Evolutionary conservation across 2,329 filamentous ascomycete genomes (phyloP), one percentile per base, ranked within the genome.

Genomic region (Sphaerulina populicola): DNA sequence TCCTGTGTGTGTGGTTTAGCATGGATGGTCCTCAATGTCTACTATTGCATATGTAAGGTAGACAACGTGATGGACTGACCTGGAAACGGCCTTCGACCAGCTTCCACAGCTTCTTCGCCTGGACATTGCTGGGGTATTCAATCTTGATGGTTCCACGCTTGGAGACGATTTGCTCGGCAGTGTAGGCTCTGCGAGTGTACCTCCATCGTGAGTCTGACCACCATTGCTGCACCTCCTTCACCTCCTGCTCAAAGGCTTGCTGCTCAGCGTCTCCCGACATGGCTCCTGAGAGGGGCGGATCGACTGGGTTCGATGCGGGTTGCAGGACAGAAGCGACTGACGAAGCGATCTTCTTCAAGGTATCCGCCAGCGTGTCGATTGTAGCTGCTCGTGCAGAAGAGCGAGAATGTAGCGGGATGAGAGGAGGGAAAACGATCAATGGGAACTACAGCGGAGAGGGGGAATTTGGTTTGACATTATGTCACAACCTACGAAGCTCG

Each of bases 81-180:
- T 86, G 76, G 77, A 93, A 98, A 60, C 89, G 84, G 35, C 77
- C 73, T 74, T 98, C 93, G 33, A 98, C 76, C 56, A 90, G 90
- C 37, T 78, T 78, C 90, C 90, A 98, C 46, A 97, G 77, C 80
- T 98, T 98, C 79, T 96, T 96, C 43, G 86, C 79, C 73, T 90
- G 84, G 14, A 74, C 75, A 69, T 94, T 94, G 74, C 90, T 93
- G 15, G 93, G 85, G 69, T 97, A 97, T 57, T 94, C 79, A 62
- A 97, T 85, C 72, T 85, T 88, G 63, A 98, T 75, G 65, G 86
- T 90, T 52, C 93, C 93, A 66, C 93, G 79, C 80, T 98, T 98
- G 47, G 87, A 84, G 57, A 94, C 93, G 66, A 98, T 97, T 74
- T 94, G 87, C 77, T 97, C 93, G 30, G 93, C 89, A 3, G 90